A percentile compares a stretch with the other conserved stretches of the same genome.
These are phyloP conservation scores for Rugonectria rugulosa DNA, from an alignment of 2,329 filamentous ascomycete genomes.

Conservation along the genomic window DNA sequence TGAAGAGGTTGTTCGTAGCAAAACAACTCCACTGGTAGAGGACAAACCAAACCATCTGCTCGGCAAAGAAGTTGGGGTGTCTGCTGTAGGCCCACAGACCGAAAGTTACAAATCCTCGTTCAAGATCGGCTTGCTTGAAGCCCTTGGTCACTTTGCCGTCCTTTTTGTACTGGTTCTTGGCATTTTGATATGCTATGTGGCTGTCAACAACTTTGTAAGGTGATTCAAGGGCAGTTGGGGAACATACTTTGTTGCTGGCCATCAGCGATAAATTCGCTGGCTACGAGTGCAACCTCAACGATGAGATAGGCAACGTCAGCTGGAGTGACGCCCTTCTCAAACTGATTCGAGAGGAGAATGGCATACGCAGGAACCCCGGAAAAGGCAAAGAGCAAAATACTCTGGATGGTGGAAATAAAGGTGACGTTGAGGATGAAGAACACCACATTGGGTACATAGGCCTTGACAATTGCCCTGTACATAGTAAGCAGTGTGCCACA, in stretches of 20 bases:
- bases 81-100: slow-evolving; percentile 89
- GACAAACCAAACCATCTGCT: slow-evolving; percentile 88
- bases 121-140: slow-evolving; percentile 77
- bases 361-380: slow-evolving; percentile 81
- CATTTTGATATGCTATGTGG: slow-evolving; percentile 74
- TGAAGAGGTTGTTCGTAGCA: slow-evolving; percentile 73
- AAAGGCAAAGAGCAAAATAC: slow-evolving; percentile 80
- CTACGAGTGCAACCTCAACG: slow-evolving; percentile 58
- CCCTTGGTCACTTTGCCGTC: slow-evolving; percentile 73
- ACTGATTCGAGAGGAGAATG: slow-evolving; percentile 75
- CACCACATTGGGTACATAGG: slow-evolving; percentile 65
- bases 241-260: slow-evolving; percentile 86
- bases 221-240: background rate
- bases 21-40: slow-evolving; percentile 90
- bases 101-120: slow-evolving; percentile 85
- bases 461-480: slow-evolving; percentile 72
- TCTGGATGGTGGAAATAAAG: slow-evolving; percentile 90
- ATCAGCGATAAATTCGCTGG: slow-evolving; percentile 83
- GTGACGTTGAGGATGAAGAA: slow-evolving; percentile 87
- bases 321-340: slow-evolving; percentile 58
- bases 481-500: slow-evolving; percentile 14
- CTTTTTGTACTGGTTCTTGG: slow-evolving; percentile 78
- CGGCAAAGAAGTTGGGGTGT: slow-evolving; percentile 94
- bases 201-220: slow-evolving; percentile 16
- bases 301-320: slow-evolving; percentile 59